Conservation (phyloP, 2,329 filamentous ascomycete species). For the Cryphonectria carpinicola region DNA sequence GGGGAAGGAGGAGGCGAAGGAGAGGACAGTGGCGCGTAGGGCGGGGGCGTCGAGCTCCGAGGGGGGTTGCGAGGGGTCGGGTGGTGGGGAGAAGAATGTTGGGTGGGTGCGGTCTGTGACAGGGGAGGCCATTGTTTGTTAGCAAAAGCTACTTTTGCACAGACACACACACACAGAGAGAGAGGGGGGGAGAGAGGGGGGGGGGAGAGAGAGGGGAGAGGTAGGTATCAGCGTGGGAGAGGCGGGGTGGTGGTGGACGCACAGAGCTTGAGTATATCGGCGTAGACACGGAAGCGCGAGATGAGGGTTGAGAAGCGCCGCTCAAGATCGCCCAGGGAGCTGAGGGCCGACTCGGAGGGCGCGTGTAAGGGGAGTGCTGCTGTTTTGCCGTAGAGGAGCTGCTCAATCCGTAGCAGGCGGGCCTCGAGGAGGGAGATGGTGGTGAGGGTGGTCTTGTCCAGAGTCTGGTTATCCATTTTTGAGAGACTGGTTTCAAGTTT, state of each 20-base stretch:
- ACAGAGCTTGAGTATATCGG: slow-evolving; percentile 65
- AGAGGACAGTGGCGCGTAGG: slow-evolving; percentile 58
- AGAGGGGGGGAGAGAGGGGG: too few relatives aligned
- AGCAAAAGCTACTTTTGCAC: slow-evolving; percentile 13
- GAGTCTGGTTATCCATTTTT: slow-evolving; percentile 36
- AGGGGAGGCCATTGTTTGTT: background rate
- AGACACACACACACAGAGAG: background rate
- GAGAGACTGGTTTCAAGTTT: background rate
- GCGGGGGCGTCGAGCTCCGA: slow-evolving; percentile 56
- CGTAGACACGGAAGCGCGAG: slow-evolving; percentile 58
- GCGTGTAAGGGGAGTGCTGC: slow-evolving; percentile 39
- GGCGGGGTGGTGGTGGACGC: slow-evolving; percentile 36
- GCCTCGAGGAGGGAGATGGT: slow-evolving; percentile 62
- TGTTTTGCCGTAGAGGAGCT: slow-evolving; percentile 57
- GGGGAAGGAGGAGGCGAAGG: slow-evolving; percentile 59
- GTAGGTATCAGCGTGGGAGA: background rate
- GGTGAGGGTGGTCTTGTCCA: slow-evolving; percentile 57
- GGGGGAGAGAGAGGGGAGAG: too few relatives aligned
- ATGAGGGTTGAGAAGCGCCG: slow-evolving; percentile 55
- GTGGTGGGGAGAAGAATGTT: slow-evolving; percentile 52
- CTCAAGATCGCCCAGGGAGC: slow-evolving; percentile 56
- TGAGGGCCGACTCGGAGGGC: slow-evolving; percentile 45
- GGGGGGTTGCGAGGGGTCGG: slow-evolving; percentile 48
- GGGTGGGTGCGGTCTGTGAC: slow-evolving; percentile 56
- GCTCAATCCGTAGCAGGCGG: slow-evolving; percentile 63